phyloP scores from a whole-genome alignment of 208 protist species.

The Leishmania braziliensis region DNA sequence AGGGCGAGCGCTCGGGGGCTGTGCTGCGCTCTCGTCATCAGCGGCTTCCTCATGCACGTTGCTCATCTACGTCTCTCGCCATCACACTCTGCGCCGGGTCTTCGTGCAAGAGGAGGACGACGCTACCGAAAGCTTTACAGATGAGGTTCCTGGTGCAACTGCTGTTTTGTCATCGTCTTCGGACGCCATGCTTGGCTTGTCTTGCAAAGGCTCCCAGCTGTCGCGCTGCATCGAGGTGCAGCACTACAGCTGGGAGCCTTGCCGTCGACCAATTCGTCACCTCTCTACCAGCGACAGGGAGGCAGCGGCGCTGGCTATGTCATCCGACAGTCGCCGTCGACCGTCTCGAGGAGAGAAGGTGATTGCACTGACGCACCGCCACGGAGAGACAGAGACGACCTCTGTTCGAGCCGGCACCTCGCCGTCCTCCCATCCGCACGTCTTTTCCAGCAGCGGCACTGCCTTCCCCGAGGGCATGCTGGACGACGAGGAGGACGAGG shows the following conservation, averaged over 20 bases:
- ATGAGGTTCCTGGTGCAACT: background rate
- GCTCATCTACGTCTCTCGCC: conserved; percentile 16
- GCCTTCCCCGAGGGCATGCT: background rate
- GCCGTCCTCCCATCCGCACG: background rate
- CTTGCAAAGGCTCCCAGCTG: background rate
- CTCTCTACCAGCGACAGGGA: background rate
- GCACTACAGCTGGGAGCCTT: conserved; percentile 14
- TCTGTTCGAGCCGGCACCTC: background rate
- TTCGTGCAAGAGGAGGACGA: background rate
- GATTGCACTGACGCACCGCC: background rate
- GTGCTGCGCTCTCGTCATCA: background rate
- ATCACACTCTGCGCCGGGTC: conserved; percentile 16
- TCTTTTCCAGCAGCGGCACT: conserved; percentile 8
- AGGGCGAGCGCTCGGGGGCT: background rate
- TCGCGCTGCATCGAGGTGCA: background rate
- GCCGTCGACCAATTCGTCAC: background rate
- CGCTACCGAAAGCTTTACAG: background rate
- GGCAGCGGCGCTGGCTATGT: background rate
- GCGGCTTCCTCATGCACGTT: background rate
- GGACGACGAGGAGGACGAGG: background rate
- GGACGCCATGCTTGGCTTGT: background rate
- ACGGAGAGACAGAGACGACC: background rate
- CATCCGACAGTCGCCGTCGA: background rate
- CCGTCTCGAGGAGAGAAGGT: background rate
- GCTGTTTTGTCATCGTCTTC: background rate